Evolutionary conservation across 2,329 filamentous ascomycete genomes (phyloP).

Genomic region (Hypomyces rosellus): DNA sequence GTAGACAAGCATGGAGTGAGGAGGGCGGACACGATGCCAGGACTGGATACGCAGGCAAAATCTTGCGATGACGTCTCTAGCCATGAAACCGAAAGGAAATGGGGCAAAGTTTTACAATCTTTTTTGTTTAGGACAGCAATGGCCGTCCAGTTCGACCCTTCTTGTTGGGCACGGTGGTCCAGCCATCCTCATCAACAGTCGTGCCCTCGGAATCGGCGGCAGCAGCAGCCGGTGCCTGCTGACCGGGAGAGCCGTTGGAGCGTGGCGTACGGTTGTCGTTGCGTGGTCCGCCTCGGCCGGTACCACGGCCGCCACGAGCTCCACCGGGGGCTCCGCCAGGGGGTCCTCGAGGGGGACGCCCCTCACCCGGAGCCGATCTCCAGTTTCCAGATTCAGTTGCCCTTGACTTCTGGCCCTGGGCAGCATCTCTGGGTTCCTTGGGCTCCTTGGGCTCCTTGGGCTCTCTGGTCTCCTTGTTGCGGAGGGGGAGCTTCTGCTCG

Average conservation of each 20-base stretch:
- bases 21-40: constrained; percentile 10
- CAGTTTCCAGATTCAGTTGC: constrained; percentile 55
- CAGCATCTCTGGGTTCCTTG: constrained; percentile 38
- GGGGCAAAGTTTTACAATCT: constrained; percentile 30
- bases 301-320: constrained; percentile 37
- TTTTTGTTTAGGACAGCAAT: constrained; percentile 22
- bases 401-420: constrained; percentile 46
- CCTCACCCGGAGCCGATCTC: constrained; percentile 47
- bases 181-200: constrained; percentile 53
- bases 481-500: constrained; percentile 43
- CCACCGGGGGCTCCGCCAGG: constrained; percentile 32
- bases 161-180: constrained; percentile 48
- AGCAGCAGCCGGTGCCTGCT: constrained; percentile 27
- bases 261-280: constrained; percentile 42
- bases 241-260: constrained; percentile 40
- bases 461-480: constrained; percentile 30
- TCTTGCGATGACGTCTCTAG: constrained; percentile 30
- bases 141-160: constrained; percentile 32
- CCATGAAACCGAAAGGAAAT: constrained; percentile 29
- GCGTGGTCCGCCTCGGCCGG: constrained; percentile 37
- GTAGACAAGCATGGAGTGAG: constrained; percentile 4
- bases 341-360: constrained; percentile 41
- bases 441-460: constrained; percentile 33
- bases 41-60: constrained; percentile 18
- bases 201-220: constrained; percentile 26